Base-by-base conservation (phyloP, 2,329 filamentous ascomycete genomes). In the Phialophora chinensis region DNA sequence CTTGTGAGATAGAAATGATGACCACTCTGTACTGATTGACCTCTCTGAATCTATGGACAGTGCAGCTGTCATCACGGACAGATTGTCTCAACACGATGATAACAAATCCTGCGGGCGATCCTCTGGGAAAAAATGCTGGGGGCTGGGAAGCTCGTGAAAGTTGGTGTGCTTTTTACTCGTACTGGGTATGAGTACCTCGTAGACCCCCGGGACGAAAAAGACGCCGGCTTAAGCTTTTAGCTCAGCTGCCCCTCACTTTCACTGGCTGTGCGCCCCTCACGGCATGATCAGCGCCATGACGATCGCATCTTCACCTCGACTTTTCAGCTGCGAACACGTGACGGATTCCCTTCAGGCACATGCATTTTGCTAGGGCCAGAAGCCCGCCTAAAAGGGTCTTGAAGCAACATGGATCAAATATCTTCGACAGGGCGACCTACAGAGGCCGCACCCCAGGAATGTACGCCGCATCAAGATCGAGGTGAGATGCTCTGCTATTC, bases 401-500 rank as follows among this genome's bases (percentile, higher is more conserved):
- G 25, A 25, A 29, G 20, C 20, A 52, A 52, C 4, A 52, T 52
- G 49, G 49, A 52, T 29, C 49, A 52, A 20, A 27, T 52, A 17
- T 29, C 49, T 52, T 8, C 23, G 12, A 52, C 12, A 29, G 25
- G 4, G 12, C 49, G 49, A 27, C 49, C 23, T 52, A 5, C 53
- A 55, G 53, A 55, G 53, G 53, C 29, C n/a, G 27, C 12, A 25
- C 4, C 29, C 12, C 50, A 12, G 54, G 60, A 23, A 8, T n/a
- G 49, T 10, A 11, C 33, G 31, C 25, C 66, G 49, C 60, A 44
- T 17, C 52, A 50, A 25, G 49, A 38, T 20, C 20, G 44, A 66
- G 66, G 66, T 65, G 52, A 64, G 55, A n/a, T 29, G 23, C 35
- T 23, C 57, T 38, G 27, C 31, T 50, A 6, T 14, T 60, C 20